Evolutionary conservation across 805 yeast genomes (phyloP), one percentile per base, ranked within the genome.

Genomic region (Pichia membranifaciens): DNA sequence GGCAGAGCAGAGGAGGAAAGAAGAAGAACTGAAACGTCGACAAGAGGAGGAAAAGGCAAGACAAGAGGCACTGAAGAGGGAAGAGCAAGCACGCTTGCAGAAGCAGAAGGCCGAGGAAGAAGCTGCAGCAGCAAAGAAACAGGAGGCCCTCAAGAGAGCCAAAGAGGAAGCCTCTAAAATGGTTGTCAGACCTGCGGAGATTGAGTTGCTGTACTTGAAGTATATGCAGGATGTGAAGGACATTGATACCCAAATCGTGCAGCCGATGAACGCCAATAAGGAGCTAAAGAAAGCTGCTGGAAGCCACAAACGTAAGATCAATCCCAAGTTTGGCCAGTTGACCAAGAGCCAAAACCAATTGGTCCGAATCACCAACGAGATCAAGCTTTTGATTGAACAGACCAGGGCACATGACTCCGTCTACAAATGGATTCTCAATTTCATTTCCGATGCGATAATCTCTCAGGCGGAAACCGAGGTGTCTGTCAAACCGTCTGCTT

Each of bases 381-480:
- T 93, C 2, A 55, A 68, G 1, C 67, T 58, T 5, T 59, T 82
- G 28, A 65, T 91, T 4, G 62, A 55, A 4, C 73, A 75, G 35
- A 74, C 86, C 0, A 69, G 71, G 33, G 42, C 52, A 1, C 65
- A 75, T 51, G 74, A 73, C 2, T 58, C 84, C 16, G 84, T 82
- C 0, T 85, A 69, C 57, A 64, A 74, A 31, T 90, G 95, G 89
- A 73, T 85, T 6, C 66, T 89, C 32, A 93, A 93, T 59, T 84
- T 83, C 58, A 75, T 86, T 25, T 84, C 96, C 5, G 93, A 93
- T 60, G 85, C 91, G 3, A 68, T 90, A 1, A 87, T 93, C 1
- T 79, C 84, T 23, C 99, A 93, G 66, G 91, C 97, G 1, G 98
- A 90, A 64, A 79, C 95, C 1, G 99, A 93, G 64, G 90, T 88